Percentiles rank a stretch among this genome's conserved stretches.
phyloP scores from a whole-genome alignment of 345 rosid genomes.

The Raphanus raphanistrum region DNA sequence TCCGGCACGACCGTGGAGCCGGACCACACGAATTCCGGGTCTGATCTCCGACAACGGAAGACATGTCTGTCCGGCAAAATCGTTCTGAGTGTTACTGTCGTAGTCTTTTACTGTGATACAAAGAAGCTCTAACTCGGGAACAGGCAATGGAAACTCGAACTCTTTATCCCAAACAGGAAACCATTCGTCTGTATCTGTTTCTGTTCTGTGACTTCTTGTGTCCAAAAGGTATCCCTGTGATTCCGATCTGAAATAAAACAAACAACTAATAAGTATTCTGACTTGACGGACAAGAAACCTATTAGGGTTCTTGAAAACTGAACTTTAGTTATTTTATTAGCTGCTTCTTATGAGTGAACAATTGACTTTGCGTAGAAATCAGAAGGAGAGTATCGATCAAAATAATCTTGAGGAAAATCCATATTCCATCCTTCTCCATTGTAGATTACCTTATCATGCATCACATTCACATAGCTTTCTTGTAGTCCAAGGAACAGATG shows the following conservation, averaged over 20 bases:
- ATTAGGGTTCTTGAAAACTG: not conserved
- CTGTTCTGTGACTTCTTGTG: slow-evolving; percentile 63
- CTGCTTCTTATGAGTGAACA: not conserved
- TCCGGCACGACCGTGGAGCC: slow-evolving; percentile 58
- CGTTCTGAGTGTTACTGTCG: slow-evolving; percentile 69
- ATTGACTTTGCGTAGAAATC: slow-evolving; percentile 75
- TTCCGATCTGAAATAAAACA: slow-evolving; percentile 45
- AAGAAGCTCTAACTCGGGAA: slow-evolving; percentile 76
- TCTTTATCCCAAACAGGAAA: slow-evolving; percentile 82
- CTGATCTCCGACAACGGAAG: slow-evolving; percentile 67
- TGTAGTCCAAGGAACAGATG: slow-evolving; percentile 9
- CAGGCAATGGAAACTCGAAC: slow-evolving; percentile 64
- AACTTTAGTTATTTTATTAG: not conserved
- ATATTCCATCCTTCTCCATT: slow-evolving; percentile 85
- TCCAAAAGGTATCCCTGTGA: slow-evolving; percentile 77
- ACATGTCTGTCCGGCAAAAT: slow-evolving; percentile 85
- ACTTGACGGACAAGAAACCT: slow-evolving; percentile 1
- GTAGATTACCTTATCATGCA: slow-evolving; percentile 44
- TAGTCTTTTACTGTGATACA: slow-evolving; percentile 69
- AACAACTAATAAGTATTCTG: not conserved
- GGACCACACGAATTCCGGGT: slow-evolving; percentile 66
- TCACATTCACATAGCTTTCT: slow-evolving; percentile 10
- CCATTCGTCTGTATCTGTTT: slow-evolving; percentile 64
- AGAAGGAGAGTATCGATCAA: slow-evolving; percentile 81
- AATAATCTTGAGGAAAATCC: slow-evolving; percentile 67